phyloP scores from a whole-genome alignment of 2,329 filamentous ascomycete species.

The Neopestalotiopsis sp. region DNA sequence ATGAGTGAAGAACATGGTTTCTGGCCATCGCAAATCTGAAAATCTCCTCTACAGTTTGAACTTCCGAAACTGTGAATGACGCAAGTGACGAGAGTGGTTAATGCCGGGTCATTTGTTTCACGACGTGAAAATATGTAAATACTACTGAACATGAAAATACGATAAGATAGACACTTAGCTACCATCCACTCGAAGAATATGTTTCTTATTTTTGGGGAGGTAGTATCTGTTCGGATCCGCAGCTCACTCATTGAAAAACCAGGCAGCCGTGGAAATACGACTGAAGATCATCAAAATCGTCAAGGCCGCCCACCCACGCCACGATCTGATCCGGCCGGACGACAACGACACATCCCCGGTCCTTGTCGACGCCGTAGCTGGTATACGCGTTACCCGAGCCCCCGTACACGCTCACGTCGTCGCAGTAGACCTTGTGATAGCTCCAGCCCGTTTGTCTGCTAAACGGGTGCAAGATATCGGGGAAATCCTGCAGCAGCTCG shows the following conservation, averaged over 20 bases:
- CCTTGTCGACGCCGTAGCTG: slow-evolving; percentile 62
- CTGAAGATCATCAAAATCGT: slow-evolving; percentile 41
- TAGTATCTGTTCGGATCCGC: not conserved
- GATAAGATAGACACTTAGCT: too few relatives aligned
- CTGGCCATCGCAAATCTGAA: too few relatives aligned
- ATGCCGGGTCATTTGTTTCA: too few relatives aligned
- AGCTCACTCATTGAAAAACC: slow-evolving; percentile 16
- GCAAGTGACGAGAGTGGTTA: too few relatives aligned
- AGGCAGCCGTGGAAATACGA: slow-evolving; percentile 41
- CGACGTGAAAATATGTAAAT: too few relatives aligned
- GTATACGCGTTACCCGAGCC: slow-evolving; percentile 57
- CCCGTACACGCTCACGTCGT: slow-evolving; percentile 61
- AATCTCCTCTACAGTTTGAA: too few relatives aligned
- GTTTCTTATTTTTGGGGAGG: too few relatives aligned
- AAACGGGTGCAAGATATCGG: slow-evolving; percentile 53
- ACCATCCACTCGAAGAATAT: too few relatives aligned
- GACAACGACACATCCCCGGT: slow-evolving; percentile 63
- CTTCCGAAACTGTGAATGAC: too few relatives aligned
- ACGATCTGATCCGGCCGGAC: slow-evolving; percentile 74
- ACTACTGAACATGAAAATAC: too few relatives aligned
- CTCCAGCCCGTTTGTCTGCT: slow-evolving; percentile 55
- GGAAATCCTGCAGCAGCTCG: slow-evolving; percentile 56
- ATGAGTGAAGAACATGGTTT: too few relatives aligned
- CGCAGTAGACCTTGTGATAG: slow-evolving; percentile 63
- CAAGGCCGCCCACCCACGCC: slow-evolving; percentile 45